Conservation (phyloP, 1,139 yeast species). For the Saccharomycopsis hybrid region DNA sequence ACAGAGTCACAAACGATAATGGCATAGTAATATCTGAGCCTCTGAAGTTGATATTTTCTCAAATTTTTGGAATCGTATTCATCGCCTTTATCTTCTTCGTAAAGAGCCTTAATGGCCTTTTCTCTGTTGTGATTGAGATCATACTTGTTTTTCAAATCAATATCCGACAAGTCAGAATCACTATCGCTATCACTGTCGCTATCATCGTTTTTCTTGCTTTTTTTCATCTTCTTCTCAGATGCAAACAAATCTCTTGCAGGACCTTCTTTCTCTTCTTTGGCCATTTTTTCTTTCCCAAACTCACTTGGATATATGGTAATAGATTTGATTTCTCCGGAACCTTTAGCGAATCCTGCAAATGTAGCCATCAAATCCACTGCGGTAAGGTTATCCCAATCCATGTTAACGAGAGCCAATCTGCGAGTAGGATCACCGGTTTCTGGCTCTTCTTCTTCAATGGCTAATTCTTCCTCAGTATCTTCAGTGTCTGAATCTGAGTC, state of each 20-base stretch:
- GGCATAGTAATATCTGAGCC: constrained; percentile 86
- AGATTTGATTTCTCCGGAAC: constrained; percentile 58
- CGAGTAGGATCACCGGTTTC: constrained; percentile 82
- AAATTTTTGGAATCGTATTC: constrained; percentile 64
- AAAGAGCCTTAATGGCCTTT: constrained; percentile 29
- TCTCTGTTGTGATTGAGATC: constrained; percentile 14
- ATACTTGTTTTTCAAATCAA: constrained; percentile 21
- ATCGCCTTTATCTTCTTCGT: constrained; percentile 64
- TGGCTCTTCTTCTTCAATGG: constrained; percentile 55
- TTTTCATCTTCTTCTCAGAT: constrained; percentile 35
- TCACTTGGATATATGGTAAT: constrained; percentile 85
- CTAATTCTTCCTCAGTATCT: constrained; percentile 42
- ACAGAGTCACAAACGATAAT: constrained; percentile 80
- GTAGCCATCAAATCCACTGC: constrained; percentile 89
- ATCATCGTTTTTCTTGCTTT: constrained; percentile 31
- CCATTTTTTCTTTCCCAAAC: constrained; percentile 90
- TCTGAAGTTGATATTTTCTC: constrained; percentile 79
- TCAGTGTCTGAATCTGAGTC: constrained; percentile 30
- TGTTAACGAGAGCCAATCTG: constrained; percentile 77
- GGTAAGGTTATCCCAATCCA: constrained; percentile 94
- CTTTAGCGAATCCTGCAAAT: constrained; percentile 78
- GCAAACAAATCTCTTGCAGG: constrained; percentile 83
- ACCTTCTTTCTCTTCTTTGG: constrained; percentile 82
- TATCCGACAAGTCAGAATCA: constrained; percentile 39
- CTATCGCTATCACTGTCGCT: constrained; percentile 36